Evolutionary conservation across 2,329 filamentous ascomycete species (phyloP), one percentile per base, ranked within the genome.

Genomic region (Penicillium fuscoglaucum): DNA sequence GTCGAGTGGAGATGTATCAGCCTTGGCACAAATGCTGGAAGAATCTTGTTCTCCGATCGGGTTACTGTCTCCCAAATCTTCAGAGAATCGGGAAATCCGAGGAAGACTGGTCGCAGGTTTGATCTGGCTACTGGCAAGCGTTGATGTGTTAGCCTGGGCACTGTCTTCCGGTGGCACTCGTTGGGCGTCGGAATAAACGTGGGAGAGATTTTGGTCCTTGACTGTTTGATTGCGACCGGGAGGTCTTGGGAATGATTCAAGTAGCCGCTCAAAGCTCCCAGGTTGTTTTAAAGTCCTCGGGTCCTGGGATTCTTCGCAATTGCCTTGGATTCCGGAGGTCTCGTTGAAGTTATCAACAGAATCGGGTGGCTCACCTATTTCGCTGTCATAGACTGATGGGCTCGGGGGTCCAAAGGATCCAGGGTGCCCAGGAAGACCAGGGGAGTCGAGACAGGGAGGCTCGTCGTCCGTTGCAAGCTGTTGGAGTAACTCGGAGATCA

Each of bases 221-320:
- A 2, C 13, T 2, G 43, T 28, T 28, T 46, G 19, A 10, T 19
- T 33, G 28, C 5, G 17, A 33, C 17, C 9, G 33, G 41, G 55
- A 28, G 55, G 49, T 5, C 7, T 31, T 41, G 55, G 49, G 21
- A 57, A 53, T 13, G 55, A 57, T 17, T 21, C 35, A 19, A 57
- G 19, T 41, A 57, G 4, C 26, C 37, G 15, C 19, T 41, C 35
- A 29, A 53, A 40, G 8, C 19, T 33, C 6, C 28, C n/a, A 13
- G 43, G n/a, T 5, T 33, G 10, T 3, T 37, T 41, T 4, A 17
- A 29, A 29, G 33, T 24, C 33, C 33, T 41, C 15, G 35, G 43
- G 29, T 44, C 39, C 35, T 33, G 49, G 55, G 49, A n/a, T n/a
- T 4, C 17, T 47, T 40, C 26, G 33, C 8, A 12, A 35, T 46